Percentiles rank a stretch among this genome's conserved stretches.
These are phyloP conservation scores for Athelia sp. DNA, from an alignment of 1,284 basidiomycete genomes.

Conservation along the genomic window DNA sequence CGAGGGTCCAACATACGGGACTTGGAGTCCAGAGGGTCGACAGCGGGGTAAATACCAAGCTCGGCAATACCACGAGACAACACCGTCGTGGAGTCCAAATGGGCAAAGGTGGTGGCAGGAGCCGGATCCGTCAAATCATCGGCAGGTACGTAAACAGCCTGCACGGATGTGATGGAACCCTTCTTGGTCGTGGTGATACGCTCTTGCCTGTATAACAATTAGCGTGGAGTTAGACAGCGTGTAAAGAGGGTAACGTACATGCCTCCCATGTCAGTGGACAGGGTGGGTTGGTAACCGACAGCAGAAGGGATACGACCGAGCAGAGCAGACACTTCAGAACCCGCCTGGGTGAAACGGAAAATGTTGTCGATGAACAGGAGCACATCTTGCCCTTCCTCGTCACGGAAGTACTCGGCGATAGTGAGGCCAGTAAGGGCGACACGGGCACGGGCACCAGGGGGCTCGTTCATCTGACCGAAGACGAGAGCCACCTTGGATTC, in stretches of 20 bases:
- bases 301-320: constrained; percentile 99
- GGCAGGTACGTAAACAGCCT: constrained; percentile 99
- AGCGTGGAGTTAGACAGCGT: constrained; percentile 8
- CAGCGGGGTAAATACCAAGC: constrained; percentile 99
- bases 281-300: constrained; percentile 99
- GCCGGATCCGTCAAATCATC: constrained; percentile 99
- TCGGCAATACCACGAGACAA: constrained; percentile 99
- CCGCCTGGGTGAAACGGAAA: constrained; percentile 99
- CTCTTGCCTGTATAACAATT: constrained; percentile 66
- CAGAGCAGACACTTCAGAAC: constrained; percentile 99
- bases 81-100: constrained; percentile 99
- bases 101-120: constrained; percentile 98
- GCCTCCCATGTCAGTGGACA: constrained; percentile 99
- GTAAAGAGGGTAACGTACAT: constrained; percentile 67
- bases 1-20: constrained; percentile 99
- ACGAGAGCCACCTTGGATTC: constrained; percentile 99
- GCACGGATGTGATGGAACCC: constrained; percentile 99
- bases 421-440: constrained; percentile 98
- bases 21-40: constrained; percentile 99
- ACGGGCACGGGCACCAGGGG: constrained; percentile 99
- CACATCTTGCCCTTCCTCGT: constrained; percentile 99
- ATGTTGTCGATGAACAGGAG: constrained; percentile 99
- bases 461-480: constrained; percentile 99
- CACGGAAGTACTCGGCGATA: constrained; percentile 99
- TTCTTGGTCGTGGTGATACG: constrained; percentile 99